phyloP scores from a whole-genome alignment of 2,329 filamentous ascomycete species.

The Cytospora piceicola region DNA sequence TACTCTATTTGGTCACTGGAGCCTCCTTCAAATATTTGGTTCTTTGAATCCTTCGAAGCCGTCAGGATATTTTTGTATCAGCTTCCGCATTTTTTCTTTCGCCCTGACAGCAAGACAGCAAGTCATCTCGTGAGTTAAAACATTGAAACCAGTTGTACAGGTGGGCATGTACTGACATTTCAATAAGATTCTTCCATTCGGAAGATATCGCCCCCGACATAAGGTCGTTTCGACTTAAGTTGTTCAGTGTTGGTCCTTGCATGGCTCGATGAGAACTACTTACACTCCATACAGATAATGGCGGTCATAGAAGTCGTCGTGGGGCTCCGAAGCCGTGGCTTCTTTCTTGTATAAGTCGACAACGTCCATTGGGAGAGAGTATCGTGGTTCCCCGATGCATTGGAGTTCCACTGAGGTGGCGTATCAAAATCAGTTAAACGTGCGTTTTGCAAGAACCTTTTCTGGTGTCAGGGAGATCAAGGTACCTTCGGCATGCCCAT shows the following conservation, averaged over 20 bases:
- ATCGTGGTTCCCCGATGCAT: constrained; percentile 10
- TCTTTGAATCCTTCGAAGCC: not conserved
- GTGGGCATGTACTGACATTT: not conserved
- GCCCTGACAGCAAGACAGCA: not conserved
- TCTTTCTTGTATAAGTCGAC: constrained; percentile 14
- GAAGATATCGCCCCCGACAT: constrained; percentile 6
- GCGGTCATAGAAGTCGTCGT: constrained; percentile 16
- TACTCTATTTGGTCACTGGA: no score
- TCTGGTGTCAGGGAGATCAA: not conserved
- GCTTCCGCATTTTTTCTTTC: constrained; percentile 1
- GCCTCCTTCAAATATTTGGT: not conserved
- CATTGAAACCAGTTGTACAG: not conserved
- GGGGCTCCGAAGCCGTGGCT: constrained; percentile 5
- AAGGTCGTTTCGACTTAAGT: constrained; percentile 9
- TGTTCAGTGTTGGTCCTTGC: not conserved
- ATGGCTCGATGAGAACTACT: not conserved
- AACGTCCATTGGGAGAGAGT: constrained; percentile 2
- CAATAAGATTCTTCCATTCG: constrained; percentile 3
- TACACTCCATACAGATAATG: constrained; percentile 10
- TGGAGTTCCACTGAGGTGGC: constrained; percentile 10
- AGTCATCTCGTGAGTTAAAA: not conserved
- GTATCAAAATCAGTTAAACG: not conserved
- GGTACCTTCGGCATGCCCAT: constrained; percentile 48
- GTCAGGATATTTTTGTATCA: constrained; percentile 3
- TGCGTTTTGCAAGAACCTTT: not conserved